Evolutionary conservation across 177 flowering plant genomes (phyloP), one percentile per base, ranked within the genome.

Genomic region (Vitis hybrid): DNA sequence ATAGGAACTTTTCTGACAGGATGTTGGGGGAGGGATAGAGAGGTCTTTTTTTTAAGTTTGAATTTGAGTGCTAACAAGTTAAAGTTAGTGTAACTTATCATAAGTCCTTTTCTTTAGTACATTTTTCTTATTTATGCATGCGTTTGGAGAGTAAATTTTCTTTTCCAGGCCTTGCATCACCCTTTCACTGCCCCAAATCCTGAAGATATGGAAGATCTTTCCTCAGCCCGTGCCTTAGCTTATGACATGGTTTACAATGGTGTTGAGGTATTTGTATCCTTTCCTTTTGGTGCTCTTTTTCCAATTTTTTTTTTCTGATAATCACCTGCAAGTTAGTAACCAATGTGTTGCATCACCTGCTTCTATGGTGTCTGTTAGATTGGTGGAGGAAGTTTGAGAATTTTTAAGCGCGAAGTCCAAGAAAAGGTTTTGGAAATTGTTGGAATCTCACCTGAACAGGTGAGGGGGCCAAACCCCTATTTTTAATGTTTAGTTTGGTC

Each of bases 191-290:
- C 97, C 30, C 98, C 97, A 66, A 82, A 92, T 64, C 97, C 97
- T 40, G 94, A 87, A 19, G 97, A 94, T 78, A 82, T 91, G 86
- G 60, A 81, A 2, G 85, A 92, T 78, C 89, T 94, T 57, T 75
- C 95, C 59, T 84, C 93, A 77, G 97, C 98, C 14, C 97, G 97
- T 70, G 98, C 98, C 68, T 83, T 94, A 72, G 98, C 98, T 64
- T 94, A 94, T 87, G 98, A 94, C 85, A 87, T 94, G 97, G 97
- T 94, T 62, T 94, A 94, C 83, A 94, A 94, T 81, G 98, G 98
- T 56, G 93, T 94, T 56, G 98, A 94, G 95, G 98, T 91, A 82
- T 65, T 40, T 62, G 2, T 23, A 5, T 14, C 10, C 18, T 15
- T 64, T 21, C 56, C 12, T 64, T 34, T 58, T 5, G 18, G 15